Percentiles rank a stretch among this genome's conserved stretches.
Evolutionary conservation across 2,329 filamentous ascomycete species (phyloP).

Genomic region (Claviceps digitariae): DNA sequence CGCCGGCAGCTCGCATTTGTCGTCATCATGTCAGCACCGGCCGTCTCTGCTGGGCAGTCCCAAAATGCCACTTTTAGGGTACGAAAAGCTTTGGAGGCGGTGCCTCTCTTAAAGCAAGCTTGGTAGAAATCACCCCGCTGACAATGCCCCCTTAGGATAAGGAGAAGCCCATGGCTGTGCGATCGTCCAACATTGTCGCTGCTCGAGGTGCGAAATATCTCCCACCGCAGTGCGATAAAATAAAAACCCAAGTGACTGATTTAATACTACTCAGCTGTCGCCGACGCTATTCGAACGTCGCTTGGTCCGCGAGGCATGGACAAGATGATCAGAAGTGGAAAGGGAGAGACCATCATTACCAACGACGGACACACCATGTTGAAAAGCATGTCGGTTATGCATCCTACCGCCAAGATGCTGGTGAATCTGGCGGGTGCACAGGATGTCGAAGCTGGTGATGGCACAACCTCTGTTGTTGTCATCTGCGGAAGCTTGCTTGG

Average conservation of each 20-base stretch:
- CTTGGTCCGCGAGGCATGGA: conserved; percentile 96
- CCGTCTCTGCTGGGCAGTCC: conserved; percentile 23
- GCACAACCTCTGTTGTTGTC: conserved; percentile 95
- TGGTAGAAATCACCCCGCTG: conserved; percentile 21
- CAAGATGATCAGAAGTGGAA: conserved; percentile 97
- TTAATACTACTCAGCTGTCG: conserved; percentile 51
- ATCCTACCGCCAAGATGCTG: conserved; percentile 98
- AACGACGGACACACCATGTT: conserved; percentile 99
- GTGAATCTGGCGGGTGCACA: conserved; percentile 95
- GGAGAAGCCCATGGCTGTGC: conserved; percentile 97
- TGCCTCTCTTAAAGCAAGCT: conserved; percentile 12
- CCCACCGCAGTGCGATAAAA: not conserved
- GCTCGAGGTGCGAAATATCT: conserved; percentile 58
- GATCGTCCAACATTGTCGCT: conserved; percentile 91
- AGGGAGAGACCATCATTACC: conserved; percentile 96
- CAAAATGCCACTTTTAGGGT: conserved; percentile 46
- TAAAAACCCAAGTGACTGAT: conserved; percentile 2
- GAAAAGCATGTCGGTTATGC: conserved; percentile 97
- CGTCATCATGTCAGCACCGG: conserved; percentile 30
- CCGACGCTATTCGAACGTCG: conserved; percentile 94
- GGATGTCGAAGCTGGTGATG: conserved; percentile 96
- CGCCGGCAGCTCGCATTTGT: conserved; percentile 23
- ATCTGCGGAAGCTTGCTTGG: conserved; percentile 91
- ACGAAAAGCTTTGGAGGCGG: conserved; percentile 18
- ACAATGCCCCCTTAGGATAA: conserved; percentile 47